Evolutionary conservation across 2,329 filamentous ascomycete genomes (phyloP).

Genomic region (Cladosporium sp.): DNA sequence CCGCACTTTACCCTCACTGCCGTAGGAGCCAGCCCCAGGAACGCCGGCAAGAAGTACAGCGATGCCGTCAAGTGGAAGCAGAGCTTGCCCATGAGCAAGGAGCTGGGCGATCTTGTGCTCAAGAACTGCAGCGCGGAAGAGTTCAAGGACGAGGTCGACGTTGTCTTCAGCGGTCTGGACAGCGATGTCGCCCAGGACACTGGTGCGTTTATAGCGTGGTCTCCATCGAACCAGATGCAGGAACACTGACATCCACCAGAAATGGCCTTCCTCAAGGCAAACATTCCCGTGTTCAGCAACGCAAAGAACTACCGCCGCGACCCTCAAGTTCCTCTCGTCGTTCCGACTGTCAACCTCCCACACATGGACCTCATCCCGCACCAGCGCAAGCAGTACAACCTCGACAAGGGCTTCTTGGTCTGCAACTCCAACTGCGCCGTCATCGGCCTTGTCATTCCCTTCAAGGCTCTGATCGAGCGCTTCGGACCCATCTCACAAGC

Average conservation of each 20-base stretch:
- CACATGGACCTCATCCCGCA: conserved; percentile 89
- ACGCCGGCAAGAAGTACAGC: conserved; percentile 89
- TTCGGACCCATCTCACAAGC: conserved; percentile 78
- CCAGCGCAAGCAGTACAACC: conserved; percentile 70
- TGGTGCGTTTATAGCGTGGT: conserved; percentile 54
- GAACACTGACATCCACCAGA: conserved; percentile 54
- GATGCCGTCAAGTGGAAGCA: conserved; percentile 97
- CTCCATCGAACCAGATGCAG: background rate
- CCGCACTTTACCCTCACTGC: conserved; percentile 84
- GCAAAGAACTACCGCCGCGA: conserved; percentile 95
- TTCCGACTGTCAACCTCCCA: conserved; percentile 88
- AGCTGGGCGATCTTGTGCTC: conserved; percentile 76
- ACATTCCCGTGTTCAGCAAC: conserved; percentile 93
- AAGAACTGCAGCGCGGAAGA: conserved; percentile 79
- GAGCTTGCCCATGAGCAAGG: conserved; percentile 73
- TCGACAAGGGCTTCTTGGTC: conserved; percentile 86
- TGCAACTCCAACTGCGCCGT: conserved; percentile 99
- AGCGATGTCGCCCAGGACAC: conserved; percentile 89
- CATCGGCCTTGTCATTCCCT: conserved; percentile 92
- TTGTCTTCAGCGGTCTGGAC: conserved; percentile 91
- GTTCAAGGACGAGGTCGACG: conserved; percentile 79
- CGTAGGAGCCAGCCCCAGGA: conserved; percentile 84
- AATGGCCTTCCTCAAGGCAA: conserved; percentile 83
- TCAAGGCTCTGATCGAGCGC: conserved; percentile 80
- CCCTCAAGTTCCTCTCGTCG: conserved; percentile 85